phyloP scores from a whole-genome alignment of 2,329 filamentous ascomycete species.

The Pseudogymnoascus verrucosus region DNA sequence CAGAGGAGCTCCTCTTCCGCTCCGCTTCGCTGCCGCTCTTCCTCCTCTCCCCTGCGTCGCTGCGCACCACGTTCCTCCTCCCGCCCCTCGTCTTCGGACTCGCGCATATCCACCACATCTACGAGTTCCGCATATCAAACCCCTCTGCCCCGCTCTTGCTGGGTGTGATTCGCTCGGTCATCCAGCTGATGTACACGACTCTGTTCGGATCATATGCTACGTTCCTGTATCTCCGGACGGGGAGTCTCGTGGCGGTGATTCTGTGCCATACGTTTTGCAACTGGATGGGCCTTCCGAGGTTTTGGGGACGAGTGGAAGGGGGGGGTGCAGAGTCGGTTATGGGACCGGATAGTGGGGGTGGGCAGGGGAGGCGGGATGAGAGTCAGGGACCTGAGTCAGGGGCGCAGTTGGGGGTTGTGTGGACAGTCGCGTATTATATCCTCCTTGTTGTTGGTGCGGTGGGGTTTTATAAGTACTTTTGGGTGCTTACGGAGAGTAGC shows the following conservation, averaged over 20 bases:
- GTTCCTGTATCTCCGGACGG: conserved; percentile 80
- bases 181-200: conserved; percentile 87
- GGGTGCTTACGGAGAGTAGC: conserved; percentile 59
- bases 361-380: conserved; percentile 34
- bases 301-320: conserved; percentile 70
- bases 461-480: conserved; percentile 64
- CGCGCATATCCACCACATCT: conserved; percentile 91
- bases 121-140: conserved; percentile 81
- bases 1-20: conserved; percentile 91
- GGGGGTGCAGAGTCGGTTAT: conserved; percentile 19
- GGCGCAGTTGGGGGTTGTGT: conserved; percentile 37
- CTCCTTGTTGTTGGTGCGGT: conserved; percentile 64
- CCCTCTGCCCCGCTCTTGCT: conserved; percentile 57
- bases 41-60: conserved; percentile 49
- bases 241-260: conserved; percentile 68
- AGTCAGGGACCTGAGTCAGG: conserved; percentile 20
- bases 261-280: conserved; percentile 86
- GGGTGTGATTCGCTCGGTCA: conserved; percentile 61
- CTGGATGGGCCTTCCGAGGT: conserved; percentile 75
- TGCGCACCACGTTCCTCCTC: conserved; percentile 59
- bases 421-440: conserved; percentile 73
- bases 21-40: conserved; percentile 78
- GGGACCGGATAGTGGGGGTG: conserved; percentile 21
- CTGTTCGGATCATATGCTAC: conserved; percentile 90
- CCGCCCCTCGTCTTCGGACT: conserved; percentile 87